These are phyloP conservation scores for Plasmodium gallinaceum DNA, from an alignment of 169 alveolate species.

Conservation along the genomic window DNA sequence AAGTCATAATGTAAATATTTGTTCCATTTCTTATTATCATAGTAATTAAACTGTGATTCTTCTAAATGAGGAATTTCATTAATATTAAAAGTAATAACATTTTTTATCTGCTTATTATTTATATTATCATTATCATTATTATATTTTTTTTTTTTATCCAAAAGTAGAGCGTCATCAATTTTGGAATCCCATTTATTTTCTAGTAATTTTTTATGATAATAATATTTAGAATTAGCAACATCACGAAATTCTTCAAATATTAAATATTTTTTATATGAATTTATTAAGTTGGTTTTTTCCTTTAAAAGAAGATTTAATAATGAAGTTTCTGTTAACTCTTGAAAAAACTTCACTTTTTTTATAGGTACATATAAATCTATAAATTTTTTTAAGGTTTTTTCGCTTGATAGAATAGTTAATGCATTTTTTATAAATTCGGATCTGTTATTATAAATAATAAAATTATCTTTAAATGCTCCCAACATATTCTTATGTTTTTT, in stretches of 20 bases:
- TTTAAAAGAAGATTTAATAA: constrained; percentile 18
- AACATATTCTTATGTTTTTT: not conserved
- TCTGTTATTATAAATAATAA: constrained; percentile 25
- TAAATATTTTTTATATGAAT: constrained; percentile 42
- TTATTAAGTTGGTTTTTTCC: constrained; percentile 62
- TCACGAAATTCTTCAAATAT: constrained; percentile 59
- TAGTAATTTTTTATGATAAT: constrained; percentile 37
- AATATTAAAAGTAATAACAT: constrained; percentile 39
- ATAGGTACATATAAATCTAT: constrained; percentile 31
- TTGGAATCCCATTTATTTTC: constrained; percentile 31
- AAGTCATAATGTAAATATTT: constrained; percentile 10
- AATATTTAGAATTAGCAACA: constrained; percentile 75
- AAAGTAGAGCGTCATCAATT: constrained; percentile 11
- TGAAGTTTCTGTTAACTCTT: constrained; percentile 22
- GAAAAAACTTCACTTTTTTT: constrained; percentile 51
- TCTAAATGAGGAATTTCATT: constrained; percentile 24
- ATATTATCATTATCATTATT: constrained; percentile 2
- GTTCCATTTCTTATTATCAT: constrained; percentile 63
- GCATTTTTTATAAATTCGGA: constrained; percentile 56
- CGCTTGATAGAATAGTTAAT: constrained; percentile 41
- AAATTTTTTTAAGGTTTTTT: constrained; percentile 14
- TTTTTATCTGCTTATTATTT: constrained; percentile 27
- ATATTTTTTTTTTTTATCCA: constrained; percentile 17
- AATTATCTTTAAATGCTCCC: constrained; percentile 18
- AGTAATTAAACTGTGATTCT: constrained; percentile 30